A percentile compares a stretch with the other conserved stretches of the same genome.
These are phyloP conservation scores for Flaveria bidentis DNA, from an alignment of 129 eudicot genomes.

Conservation along the genomic window DNA sequence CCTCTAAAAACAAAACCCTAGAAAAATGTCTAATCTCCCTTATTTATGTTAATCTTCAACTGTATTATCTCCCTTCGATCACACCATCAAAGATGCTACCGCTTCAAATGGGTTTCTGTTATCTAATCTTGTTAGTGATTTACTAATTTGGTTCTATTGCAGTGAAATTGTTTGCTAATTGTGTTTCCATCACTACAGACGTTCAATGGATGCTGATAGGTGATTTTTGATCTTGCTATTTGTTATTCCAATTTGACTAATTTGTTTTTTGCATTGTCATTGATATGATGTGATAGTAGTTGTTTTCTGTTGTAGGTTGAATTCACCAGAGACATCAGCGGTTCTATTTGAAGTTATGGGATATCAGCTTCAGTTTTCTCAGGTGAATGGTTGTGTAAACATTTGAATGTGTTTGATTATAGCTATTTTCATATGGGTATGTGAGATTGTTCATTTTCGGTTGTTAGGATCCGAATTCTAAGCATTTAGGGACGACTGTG, in stretches of 20 bases:
- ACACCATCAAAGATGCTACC: too few relatives aligned
- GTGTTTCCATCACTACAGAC: constrained; percentile 14
- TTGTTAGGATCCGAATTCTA: constrained; percentile 90
- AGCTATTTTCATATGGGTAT: not conserved
- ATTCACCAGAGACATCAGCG: constrained; percentile 80
- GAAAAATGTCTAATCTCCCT: not conserved
- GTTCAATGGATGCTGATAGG: constrained; percentile 64
- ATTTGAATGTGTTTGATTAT: not conserved
- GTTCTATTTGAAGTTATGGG: constrained; percentile 73
- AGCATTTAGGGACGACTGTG: constrained; percentile 97
- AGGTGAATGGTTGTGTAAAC: constrained; percentile 45
- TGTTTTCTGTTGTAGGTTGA: constrained; percentile 49
- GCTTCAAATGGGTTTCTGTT: not conserved
- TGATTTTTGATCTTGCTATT: constrained; percentile 17
- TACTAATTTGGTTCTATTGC: constrained; percentile 24
- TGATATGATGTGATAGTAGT: not conserved
- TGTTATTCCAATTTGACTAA: not conserved
- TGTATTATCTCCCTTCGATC: too few relatives aligned
- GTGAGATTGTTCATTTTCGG: not conserved
- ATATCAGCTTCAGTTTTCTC: constrained; percentile 80
- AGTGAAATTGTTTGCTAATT: constrained; percentile 19
- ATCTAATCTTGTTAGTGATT: not conserved
- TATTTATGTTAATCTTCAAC: too few relatives aligned
- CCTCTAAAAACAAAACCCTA: constrained; percentile 25
- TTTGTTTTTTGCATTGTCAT: not conserved